Conservation (phyloP, 164 flowering plant genomes). For the Santalum album region DNA sequence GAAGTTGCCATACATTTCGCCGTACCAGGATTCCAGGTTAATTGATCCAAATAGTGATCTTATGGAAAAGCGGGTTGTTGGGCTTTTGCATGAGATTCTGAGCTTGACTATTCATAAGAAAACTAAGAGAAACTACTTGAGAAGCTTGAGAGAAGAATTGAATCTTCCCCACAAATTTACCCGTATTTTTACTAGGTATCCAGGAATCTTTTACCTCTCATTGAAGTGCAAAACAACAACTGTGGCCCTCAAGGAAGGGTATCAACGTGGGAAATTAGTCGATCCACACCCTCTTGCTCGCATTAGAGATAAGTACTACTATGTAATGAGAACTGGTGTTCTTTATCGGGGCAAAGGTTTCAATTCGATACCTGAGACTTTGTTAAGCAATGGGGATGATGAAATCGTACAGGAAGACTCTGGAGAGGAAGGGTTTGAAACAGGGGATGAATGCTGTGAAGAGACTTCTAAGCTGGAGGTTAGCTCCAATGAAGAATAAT, state of each 20-base stretch:
- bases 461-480: constrained; percentile 31
- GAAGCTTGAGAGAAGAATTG: constrained; percentile 76
- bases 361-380: constrained; percentile 23
- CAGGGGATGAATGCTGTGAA: constrained; percentile 30
- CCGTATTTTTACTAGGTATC: constrained; percentile 82
- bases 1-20: constrained; percentile 84
- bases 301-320: constrained; percentile 55
- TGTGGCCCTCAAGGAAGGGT: constrained; percentile 73
- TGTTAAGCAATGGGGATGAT: constrained; percentile 15
- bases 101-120: constrained; percentile 88
- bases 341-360: constrained; percentile 63
- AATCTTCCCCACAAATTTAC: constrained; percentile 84
- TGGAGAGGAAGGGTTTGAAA: constrained; percentile 41
- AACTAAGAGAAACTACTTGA: constrained; percentile 86
- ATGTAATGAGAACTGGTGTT: constrained; percentile 91
- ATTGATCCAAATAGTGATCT: constrained; percentile 82
- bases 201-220: constrained; percentile 91
- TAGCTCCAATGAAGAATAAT: constrained; percentile 27
- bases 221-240: constrained; percentile 94
- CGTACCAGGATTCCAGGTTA: constrained; percentile 66
- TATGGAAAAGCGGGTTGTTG: constrained; percentile 95
- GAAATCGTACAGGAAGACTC: constrained; percentile 22
- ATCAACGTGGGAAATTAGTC: constrained; percentile 61
- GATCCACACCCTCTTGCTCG: constrained; percentile 65
- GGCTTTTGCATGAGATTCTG: constrained; percentile 80